A percentile compares a stretch with the other conserved stretches of the same genome.
Evolutionary conservation across 345 rosid genomes (phyloP).

Genomic region (Stellera chamaejasme): DNA sequence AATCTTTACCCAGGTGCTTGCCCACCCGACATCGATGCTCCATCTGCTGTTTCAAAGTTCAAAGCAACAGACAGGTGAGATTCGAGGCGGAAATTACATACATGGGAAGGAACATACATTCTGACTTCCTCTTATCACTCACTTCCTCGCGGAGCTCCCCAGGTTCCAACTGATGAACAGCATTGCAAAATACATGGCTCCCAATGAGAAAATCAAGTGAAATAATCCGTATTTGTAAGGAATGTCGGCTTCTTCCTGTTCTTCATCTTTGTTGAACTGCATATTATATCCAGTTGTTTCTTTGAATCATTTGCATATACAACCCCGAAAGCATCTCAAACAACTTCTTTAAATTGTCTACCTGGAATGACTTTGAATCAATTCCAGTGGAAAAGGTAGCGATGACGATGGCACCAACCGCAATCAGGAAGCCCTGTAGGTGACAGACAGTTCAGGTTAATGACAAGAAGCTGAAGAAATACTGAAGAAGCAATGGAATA

Average conservation of each 20-base stretch:
- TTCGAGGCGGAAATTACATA: not conserved
- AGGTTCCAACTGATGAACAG: conserved; percentile 89
- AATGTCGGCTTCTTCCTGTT: conserved; percentile 47
- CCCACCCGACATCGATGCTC: conserved; percentile 91
- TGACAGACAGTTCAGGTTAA: not conserved
- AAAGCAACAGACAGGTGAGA: not conserved
- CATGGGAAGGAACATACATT: not conserved
- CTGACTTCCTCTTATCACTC: conserved; percentile 9
- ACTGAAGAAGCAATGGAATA: not conserved
- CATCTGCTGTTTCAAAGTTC: conserved; percentile 37
- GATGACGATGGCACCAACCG: conserved; percentile 70
- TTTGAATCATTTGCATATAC: not conserved
- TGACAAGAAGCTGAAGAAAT: no score
- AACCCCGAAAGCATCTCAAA: no score
- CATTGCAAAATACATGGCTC: conserved; percentile 95
- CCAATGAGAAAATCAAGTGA: conserved; percentile 77
- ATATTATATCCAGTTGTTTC: conserved; percentile 7
- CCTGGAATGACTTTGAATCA: conserved; percentile 81
- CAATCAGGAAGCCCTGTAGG: conserved; percentile 70
- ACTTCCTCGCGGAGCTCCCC: conserved; percentile 44
- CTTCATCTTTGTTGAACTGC: conserved; percentile 59
- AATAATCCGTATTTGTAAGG: conserved; percentile 76
- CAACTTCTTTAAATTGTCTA: conserved; percentile 7
- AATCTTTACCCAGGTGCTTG: conserved; percentile 91
- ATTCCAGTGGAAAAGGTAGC: conserved; percentile 94